These are phyloP conservation scores for Salix udensis DNA, from an alignment of 345 rosid species.

Conservation along the genomic window DNA sequence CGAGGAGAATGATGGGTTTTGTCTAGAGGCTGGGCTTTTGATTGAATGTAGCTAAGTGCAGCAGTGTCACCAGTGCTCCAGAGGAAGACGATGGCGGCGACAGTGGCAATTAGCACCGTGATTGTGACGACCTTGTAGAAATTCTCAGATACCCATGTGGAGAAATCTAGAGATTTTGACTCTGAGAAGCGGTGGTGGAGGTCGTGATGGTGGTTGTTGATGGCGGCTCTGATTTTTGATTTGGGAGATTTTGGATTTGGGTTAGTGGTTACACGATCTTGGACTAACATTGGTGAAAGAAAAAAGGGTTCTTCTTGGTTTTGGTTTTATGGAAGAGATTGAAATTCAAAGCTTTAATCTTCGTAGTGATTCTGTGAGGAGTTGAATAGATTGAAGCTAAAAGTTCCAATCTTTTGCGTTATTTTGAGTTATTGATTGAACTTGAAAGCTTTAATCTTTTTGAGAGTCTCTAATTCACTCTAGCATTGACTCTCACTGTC, in stretches of 20 bases:
- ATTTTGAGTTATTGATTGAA: neutral
- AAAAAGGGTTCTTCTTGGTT: neutral
- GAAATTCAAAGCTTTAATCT: neutral
- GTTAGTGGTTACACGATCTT: conserved; percentile 44
- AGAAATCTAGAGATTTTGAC: conserved; percentile 72
- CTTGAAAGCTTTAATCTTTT: neutral
- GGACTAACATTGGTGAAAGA: conserved; percentile 69
- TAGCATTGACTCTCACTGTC: neutral
- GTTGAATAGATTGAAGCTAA: neutral
- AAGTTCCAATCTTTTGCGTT: neutral
- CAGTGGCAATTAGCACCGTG: conserved; percentile 48
- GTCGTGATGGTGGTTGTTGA: conserved; percentile 34
- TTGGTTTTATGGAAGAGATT: neutral
- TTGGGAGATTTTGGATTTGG: neutral
- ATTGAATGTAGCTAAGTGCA: conserved; percentile 60
- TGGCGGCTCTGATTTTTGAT: conserved; percentile 26
- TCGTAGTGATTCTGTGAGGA: neutral
- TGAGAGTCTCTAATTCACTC: neutral
- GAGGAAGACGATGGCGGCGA: conserved; percentile 65
- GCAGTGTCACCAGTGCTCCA: conserved; percentile 62
- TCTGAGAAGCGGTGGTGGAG: conserved; percentile 55
- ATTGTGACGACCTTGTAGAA: conserved; percentile 42
- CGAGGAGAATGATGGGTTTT: conserved; percentile 51
- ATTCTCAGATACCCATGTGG: conserved; percentile 71
- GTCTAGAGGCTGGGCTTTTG: conserved; percentile 51